Evolutionary conservation across 140 eudicot species (phyloP).

Genomic region (Oenanthe javanica): DNA sequence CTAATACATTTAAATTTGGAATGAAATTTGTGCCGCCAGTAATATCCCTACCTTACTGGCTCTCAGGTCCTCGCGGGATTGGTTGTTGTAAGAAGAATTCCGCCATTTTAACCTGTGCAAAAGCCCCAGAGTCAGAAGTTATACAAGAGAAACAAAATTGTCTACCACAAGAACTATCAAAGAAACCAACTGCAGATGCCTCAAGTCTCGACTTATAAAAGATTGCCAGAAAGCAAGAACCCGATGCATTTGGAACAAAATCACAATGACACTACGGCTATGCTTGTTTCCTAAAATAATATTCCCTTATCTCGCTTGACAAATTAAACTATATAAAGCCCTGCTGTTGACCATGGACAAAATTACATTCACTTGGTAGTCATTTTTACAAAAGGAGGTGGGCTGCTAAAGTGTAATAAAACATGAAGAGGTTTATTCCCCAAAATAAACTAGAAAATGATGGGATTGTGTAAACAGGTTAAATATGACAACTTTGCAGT

Average conservation of each 20-base stretch:
- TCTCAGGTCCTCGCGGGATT: neutral
- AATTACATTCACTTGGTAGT: neutral
- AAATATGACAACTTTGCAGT: neutral
- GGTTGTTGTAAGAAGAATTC: neutral
- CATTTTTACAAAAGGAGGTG: neutral
- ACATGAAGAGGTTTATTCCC: neutral
- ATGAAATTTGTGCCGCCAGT: conserved; percentile 3
- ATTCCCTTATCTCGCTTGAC: neutral
- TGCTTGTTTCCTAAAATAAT: neutral
- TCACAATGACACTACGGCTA: neutral
- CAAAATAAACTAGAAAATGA: neutral
- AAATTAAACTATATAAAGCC: neutral
- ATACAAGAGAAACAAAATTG: neutral
- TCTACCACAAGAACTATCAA: neutral
- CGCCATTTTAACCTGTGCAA: neutral
- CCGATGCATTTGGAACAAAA: neutral
- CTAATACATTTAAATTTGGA: neutral
- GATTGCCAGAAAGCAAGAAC: neutral
- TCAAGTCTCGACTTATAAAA: neutral
- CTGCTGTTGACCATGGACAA: neutral
- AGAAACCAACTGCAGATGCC: neutral
- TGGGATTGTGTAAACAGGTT: neutral
- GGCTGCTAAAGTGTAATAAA: neutral
- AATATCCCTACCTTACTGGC: neutral
- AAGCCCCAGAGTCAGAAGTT: neutral